phyloP scores from a whole-genome alignment of 345 rosid genomes.

The Eucalyptus virginea region DNA sequence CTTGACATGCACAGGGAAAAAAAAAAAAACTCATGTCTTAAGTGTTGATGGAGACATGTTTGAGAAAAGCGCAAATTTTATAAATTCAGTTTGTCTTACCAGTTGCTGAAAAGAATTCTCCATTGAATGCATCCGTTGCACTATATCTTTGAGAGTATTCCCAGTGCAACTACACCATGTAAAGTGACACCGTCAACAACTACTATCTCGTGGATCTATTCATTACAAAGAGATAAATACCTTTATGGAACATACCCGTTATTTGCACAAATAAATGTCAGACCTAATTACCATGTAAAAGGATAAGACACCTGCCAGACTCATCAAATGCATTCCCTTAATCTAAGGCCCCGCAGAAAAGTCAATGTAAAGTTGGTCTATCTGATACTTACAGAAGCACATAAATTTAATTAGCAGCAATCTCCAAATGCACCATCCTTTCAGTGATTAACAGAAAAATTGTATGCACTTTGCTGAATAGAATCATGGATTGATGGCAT shows the following conservation, averaged over 20 bases:
- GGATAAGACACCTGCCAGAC: rapidly evolving
- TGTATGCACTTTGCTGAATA: rapidly evolving
- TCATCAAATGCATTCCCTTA: neutral
- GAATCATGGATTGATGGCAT: neutral
- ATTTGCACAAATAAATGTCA: no score
- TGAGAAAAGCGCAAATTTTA: neutral
- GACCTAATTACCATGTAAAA: neutral
- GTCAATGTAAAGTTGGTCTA: neutral
- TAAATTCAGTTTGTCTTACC: neutral
- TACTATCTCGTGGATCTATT: neutral
- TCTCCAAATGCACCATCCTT: neutral
- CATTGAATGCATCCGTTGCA: neutral
- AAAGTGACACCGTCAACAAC: neutral
- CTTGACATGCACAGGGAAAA: neutral
- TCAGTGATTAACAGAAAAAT: neutral
- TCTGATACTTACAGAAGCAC: neutral
- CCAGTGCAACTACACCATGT: neutral
- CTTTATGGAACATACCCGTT: rapidly evolving
- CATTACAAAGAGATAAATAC: neutral
- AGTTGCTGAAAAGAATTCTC: neutral
- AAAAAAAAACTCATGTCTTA: rapidly evolving
- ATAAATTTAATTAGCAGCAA: neutral
- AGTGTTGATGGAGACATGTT: neutral
- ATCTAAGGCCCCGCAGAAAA: neutral
- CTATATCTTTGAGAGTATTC: rapidly evolving